Conservation (phyloP, 108 stramenopile genomes). For the Nannochloropsis granulata region DNA sequence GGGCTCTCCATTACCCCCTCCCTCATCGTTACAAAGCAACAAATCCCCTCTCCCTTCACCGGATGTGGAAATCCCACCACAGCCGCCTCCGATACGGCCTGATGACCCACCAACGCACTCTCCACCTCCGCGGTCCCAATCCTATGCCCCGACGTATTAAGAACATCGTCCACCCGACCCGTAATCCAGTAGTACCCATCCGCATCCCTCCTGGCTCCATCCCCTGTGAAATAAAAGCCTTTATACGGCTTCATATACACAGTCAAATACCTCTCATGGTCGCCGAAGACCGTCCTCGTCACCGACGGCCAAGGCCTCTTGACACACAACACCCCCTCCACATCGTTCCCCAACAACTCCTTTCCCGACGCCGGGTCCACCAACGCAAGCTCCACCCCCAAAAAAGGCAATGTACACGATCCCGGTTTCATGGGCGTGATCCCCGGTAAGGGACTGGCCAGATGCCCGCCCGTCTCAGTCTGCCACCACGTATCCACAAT, state of each 20-base stretch:
- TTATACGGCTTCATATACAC: constrained; percentile 83
- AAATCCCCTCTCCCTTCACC: constrained; percentile 72
- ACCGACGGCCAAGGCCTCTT: constrained; percentile 85
- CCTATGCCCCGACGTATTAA: constrained; percentile 80
- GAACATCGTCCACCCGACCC: constrained; percentile 89
- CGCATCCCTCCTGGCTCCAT: constrained; percentile 69
- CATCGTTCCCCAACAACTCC: constrained; percentile 47
- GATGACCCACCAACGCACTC: constrained; percentile 71
- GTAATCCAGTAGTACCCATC: constrained; percentile 94
- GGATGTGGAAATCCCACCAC: constrained; percentile 61
- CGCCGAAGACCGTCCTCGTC: constrained; percentile 79
- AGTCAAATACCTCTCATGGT: constrained; percentile 78
- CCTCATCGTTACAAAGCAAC: constrained; percentile 59
- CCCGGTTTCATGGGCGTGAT: constrained; percentile 90
- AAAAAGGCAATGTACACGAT: constrained; percentile 74
- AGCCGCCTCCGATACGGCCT: constrained; percentile 63
- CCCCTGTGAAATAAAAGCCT: constrained; percentile 93
- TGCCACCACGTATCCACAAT: constrained; percentile 97
- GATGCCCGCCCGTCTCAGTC: constrained; percentile 95
- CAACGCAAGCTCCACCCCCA: constrained; percentile 79
- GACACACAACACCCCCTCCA: constrained; percentile 80
- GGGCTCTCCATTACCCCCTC: constrained; percentile 33
- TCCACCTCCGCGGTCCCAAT: constrained; percentile 39
- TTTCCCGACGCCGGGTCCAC: constrained; percentile 52
- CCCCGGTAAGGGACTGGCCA: constrained; percentile 82